Percentiles rank a stretch among this genome's conserved stretches.
Conservation (phyloP, 148 eudicot species). For the Bassia scoparia region DNA sequence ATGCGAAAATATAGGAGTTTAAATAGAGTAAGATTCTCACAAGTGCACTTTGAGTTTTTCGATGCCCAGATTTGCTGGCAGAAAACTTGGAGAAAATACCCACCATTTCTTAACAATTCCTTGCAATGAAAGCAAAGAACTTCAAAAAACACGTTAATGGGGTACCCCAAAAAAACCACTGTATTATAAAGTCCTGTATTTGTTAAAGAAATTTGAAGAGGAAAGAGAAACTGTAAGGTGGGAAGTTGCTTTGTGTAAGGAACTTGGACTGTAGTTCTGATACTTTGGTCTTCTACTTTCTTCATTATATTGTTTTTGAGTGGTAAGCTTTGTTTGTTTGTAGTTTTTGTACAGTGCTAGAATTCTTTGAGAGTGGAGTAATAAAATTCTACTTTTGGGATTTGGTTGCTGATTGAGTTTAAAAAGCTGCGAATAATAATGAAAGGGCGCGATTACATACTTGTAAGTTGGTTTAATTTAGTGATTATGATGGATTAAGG, state of each 20-base stretch:
- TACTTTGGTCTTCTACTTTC: constrained; percentile 5
- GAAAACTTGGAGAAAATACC: constrained; percentile 47
- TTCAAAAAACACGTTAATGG: neutral
- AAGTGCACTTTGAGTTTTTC: constrained; percentile 48
- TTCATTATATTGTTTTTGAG: neutral
- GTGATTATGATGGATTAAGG: neutral
- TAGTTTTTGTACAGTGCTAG: neutral
- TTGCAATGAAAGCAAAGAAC: constrained; percentile 13
- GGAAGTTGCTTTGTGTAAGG: constrained; percentile 17
- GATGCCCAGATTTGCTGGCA: constrained; percentile 28
- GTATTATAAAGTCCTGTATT: neutral
- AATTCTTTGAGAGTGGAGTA: constrained; percentile 17
- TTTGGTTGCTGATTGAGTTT: neutral
- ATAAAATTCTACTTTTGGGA: constrained; percentile 7
- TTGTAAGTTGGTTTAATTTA: neutral
- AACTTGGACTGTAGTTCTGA: constrained; percentile 17
- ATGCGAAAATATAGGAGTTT: neutral
- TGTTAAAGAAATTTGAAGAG: neutral
- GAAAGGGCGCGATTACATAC: constrained; percentile 22
- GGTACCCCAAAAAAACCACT: neutral
- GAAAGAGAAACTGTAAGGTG: neutral
- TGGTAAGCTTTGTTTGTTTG: neutral
- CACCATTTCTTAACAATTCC: constrained; percentile 32
- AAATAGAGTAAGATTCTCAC: constrained; percentile 24
- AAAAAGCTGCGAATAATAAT: constrained; percentile 21